Percentiles rank a stretch among this genome's conserved stretches.
Evolutionary conservation across 1,284 basidiomycete genomes (phyloP).

Genomic region (Leccinum variabile): DNA sequence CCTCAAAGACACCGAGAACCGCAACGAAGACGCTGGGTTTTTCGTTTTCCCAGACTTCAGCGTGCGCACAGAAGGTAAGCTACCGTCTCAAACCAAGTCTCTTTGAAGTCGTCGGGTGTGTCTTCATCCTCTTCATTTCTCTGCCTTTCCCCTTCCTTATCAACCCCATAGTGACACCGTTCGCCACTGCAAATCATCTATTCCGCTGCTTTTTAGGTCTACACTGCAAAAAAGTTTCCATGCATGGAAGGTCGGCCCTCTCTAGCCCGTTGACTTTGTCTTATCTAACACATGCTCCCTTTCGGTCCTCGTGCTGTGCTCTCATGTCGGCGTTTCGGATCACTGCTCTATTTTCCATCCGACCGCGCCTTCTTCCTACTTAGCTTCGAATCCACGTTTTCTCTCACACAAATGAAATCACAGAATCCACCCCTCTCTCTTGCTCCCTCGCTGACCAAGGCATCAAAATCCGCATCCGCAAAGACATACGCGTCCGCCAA

Average conservation of each 20-base stretch:
- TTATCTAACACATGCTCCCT: constrained; percentile 23
- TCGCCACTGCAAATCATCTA: constrained; percentile 88
- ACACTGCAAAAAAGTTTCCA: constrained; percentile 93
- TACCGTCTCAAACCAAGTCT: constrained; percentile 85
- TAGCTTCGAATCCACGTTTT: constrained; percentile 6
- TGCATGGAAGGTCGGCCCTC: constrained; percentile 79
- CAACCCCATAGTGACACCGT: constrained; percentile 62
- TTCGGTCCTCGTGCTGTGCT: constrained; percentile 14
- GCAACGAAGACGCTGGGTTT: constrained; percentile 83
- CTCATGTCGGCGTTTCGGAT: constrained; percentile 23
- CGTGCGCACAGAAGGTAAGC: constrained; percentile 86
- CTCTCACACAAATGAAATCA: not conserved
- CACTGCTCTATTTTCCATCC: constrained; percentile 20
- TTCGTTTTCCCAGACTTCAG: constrained; percentile 89
- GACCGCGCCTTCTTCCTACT: constrained; percentile 5
- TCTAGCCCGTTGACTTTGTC: constrained; percentile 7
- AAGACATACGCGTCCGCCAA: constrained; percentile 82
- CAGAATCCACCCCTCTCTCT: constrained; percentile 86
- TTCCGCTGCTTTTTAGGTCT: constrained; percentile 89
- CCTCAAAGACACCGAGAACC: constrained; percentile 87
- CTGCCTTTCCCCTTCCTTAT: constrained; percentile 7
- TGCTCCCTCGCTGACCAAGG: constrained; percentile 89
- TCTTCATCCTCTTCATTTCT: not conserved
- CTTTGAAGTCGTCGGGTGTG: constrained; percentile 91
- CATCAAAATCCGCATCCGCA: constrained; percentile 89